Conservation (phyloP, 805 yeast species). For the Kazachstania africana region DNA sequence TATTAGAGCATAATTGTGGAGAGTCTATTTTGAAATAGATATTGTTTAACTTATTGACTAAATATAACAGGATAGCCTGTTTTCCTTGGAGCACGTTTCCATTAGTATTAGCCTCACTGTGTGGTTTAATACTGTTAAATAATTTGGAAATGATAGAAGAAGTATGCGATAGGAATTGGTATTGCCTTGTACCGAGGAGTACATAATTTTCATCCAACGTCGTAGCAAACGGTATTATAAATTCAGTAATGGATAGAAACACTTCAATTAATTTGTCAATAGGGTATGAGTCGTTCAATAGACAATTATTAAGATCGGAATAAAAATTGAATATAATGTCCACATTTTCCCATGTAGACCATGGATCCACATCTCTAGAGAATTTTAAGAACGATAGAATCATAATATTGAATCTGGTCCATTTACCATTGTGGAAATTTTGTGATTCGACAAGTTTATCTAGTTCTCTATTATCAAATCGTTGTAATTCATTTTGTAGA, state of each 20-base stretch:
- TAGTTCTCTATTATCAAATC: conserved; percentile 5
- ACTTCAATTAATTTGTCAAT: conserved; percentile 18
- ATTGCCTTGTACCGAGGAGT: conserved; percentile 18
- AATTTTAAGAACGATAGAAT: conserved; percentile 36
- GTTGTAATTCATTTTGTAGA: conserved; percentile 24
- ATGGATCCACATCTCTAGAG: conserved; percentile 41
- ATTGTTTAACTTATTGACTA: conserved; percentile 44
- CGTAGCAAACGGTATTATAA: conserved; percentile 22
- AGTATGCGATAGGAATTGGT: conserved; percentile 32
- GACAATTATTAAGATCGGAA: conserved; percentile 33
- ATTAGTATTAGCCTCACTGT: conserved; percentile 1
- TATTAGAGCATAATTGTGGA: conserved; percentile 25
- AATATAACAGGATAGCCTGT: conserved; percentile 38
- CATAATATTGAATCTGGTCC: conserved; percentile 33
- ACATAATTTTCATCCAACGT: conserved; percentile 14
- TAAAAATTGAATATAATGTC: conserved; percentile 36
- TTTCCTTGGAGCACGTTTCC: conserved; percentile 16
- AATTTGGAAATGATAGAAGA: conserved; percentile 45
- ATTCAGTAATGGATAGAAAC: conserved; percentile 24
- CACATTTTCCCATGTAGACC: conserved; percentile 37
- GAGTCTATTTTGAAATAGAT: conserved; percentile 38
- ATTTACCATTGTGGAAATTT: conserved; percentile 8
- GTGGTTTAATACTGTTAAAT: conserved; percentile 48
- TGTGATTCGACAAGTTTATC: conserved; percentile 13
- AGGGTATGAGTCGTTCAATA: conserved; percentile 31